Evolutionary conservation across 495 filamentous ascomycete genomes (phyloP), one percentile per base, ranked within the genome.

Genomic region (Penicillium manginii): DNA sequence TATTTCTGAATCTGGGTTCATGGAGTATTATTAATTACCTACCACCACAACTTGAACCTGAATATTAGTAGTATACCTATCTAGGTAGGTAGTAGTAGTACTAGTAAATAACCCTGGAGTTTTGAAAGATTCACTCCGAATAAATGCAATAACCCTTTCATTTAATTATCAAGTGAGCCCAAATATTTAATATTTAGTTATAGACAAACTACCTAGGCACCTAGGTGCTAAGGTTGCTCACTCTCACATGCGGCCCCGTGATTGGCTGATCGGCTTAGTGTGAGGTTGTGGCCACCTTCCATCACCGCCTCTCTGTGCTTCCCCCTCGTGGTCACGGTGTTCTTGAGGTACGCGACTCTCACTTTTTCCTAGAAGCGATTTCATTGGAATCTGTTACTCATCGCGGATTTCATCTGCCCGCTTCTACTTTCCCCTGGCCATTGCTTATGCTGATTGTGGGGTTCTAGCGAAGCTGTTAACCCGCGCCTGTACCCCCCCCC

Each of bases 261-360:
- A 77, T 77, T 77, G 74, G 73, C 62, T 64, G 63, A 56, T 22
- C 64, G 46, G 59, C 65, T 66, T 68, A 74, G 76, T 29, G 26
- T 29, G 26, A 29, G 26, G 26, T 29, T 29, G 26, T 29, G 74
- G 74, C 73, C 73, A 76, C 74, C 71, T 66, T 73, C 59, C 71
- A 69, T 71, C 68, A 68, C 70, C 70, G 64, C 60, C 65, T 64
- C 65, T 59, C 58, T 14, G 55, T 55, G 39, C 56, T 52, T 52
- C 57, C 48, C 60, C 50, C 58, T 50, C 49, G 46, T 55, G 51
- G 52, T 50, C 49, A 39, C 53, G 51, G 52, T 43, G 52, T 62
- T 47, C 50, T 52, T 52, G 48, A 50, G 58, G 54, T 52, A 53
- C 29, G 47, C 23, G 3, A 9, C 35, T 33, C 11, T 29, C n/a